These are phyloP conservation scores for Chaetomium sp. DNA, from an alignment of 2,329 filamentous ascomycete genomes.

Conservation along the genomic window DNA sequence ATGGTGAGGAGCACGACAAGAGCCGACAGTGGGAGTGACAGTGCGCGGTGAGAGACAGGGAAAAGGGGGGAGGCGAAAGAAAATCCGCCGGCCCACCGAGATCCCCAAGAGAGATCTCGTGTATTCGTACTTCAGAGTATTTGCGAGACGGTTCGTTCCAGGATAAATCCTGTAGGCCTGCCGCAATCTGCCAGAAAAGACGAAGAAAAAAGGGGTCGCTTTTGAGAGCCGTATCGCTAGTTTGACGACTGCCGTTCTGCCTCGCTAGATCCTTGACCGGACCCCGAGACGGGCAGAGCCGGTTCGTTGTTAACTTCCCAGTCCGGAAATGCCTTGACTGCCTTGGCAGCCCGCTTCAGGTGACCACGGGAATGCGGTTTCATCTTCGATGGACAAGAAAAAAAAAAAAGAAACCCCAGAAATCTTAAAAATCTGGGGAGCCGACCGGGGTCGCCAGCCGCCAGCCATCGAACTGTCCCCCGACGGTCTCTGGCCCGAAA, in stretches of 20 bases:
- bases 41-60: background rate
- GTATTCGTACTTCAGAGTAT: background rate
- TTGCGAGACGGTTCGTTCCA: background rate
- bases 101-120: background rate
- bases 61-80: background rate
- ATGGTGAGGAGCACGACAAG: conserved; percentile 5
- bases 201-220: background rate
- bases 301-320: background rate
- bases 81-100: background rate
- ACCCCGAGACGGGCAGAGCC: background rate
- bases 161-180: background rate
- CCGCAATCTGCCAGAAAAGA: background rate
- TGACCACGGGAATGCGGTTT: conserved; percentile 11
- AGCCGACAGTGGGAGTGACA: conserved; percentile 6
- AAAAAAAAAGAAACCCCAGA: conserved; percentile 13
- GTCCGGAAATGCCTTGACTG: background rate
- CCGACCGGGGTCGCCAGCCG: background rate
- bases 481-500: conserved; percentile 2
- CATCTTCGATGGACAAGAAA: background rate
- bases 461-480: background rate
- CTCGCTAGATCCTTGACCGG: background rate
- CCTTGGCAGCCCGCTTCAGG: conserved; percentile 11
- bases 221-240: background rate
- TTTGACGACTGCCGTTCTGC: background rate
- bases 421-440: background rate